These are phyloP conservation scores for Kandelia obovata DNA, from an alignment of 345 rosid genomes.

Conservation along the genomic window DNA sequence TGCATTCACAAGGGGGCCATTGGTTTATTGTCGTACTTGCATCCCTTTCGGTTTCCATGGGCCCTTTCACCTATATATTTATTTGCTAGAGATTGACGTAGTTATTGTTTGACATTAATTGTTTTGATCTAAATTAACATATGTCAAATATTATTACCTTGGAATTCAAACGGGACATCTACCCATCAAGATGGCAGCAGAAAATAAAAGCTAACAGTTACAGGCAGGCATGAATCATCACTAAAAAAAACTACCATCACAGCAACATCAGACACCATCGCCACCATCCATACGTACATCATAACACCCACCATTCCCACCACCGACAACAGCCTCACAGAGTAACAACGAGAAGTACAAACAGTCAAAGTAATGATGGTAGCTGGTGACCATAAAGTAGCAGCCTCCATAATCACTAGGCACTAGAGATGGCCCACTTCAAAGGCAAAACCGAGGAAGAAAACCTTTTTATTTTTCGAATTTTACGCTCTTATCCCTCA, in stretches of 20 bases:
- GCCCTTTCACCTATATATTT: no score
- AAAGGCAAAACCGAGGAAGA: not conserved
- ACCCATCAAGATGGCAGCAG: conserved; percentile 1
- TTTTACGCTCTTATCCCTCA: conserved; percentile 17
- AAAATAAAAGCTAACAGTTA: not conserved
- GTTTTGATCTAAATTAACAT: no score
- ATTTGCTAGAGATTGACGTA: no score
- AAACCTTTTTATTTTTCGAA: conserved; percentile 29
- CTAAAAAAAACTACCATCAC: conserved; percentile 7
- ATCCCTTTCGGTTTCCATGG: no score
- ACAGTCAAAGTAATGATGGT: not conserved
- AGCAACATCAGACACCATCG: conserved; percentile 27
- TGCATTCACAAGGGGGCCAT: no score
- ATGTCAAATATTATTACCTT: no score
- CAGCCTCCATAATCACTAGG: no score
- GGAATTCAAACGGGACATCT: no score
- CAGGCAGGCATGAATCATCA: conserved; percentile 29
- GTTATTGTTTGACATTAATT: no score
- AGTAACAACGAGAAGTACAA: not conserved
- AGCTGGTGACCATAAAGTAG: no score
- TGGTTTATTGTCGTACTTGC: no score
- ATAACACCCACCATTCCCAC: conserved; percentile 23
- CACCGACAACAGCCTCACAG: conserved; percentile 10
- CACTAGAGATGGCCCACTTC: not conserved
- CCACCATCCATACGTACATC: conserved; percentile 24